Evolutionary conservation across 129 eudicot genomes (phyloP), one percentile per base, ranked within the genome.

Genomic region (Scalesia atractyloides): DNA sequence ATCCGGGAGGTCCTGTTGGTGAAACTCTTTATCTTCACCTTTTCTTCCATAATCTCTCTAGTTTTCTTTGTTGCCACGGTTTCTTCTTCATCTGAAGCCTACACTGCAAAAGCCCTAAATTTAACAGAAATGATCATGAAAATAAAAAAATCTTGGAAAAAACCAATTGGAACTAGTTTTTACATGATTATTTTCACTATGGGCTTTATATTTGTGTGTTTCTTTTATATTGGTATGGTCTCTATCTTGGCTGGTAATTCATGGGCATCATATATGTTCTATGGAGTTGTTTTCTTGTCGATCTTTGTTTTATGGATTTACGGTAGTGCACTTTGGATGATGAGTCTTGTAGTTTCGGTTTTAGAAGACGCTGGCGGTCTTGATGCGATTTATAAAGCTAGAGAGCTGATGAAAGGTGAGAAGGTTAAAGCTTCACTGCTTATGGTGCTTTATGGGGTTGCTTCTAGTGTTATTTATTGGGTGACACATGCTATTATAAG

Each of bases 331-430:
- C 49, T 71, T 74, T 79, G 79, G 83, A 20, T 37, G n/a, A 20
- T 84, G 68, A 78, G 77, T 14, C 9, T 76, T 13, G 85, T 82
- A 19, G 83, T 82, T 47, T 84, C 87, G 6, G 78, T 84, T 12
- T 26, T 84, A 1, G 92, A 87, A 70, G 82, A 84, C 5, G 62
- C 51, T 54, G 68, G 77, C 53, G 85, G 85, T 44, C 22, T 69
- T 67, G 63, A 18, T 3, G 82, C 77, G 2, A 53, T 71, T 43
- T 39, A 7, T 22, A 64, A 58, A 53, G 82, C 69, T 36, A 46
- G 68, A 72, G 69, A 59, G 24, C 56, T 72, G 5, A 51, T 72
- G 37, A 65, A 79, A 20, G 76, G 76, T 26, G 68, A 46, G 61
- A 65, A 17, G 46, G 53, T 72, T 15, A 66, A 72, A 65, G 78